Evolutionary conservation across 169 alveolate species (phyloP), one percentile per base, ranked within the genome.

Genomic region (Ichthyophthirius multifiliis): DNA sequence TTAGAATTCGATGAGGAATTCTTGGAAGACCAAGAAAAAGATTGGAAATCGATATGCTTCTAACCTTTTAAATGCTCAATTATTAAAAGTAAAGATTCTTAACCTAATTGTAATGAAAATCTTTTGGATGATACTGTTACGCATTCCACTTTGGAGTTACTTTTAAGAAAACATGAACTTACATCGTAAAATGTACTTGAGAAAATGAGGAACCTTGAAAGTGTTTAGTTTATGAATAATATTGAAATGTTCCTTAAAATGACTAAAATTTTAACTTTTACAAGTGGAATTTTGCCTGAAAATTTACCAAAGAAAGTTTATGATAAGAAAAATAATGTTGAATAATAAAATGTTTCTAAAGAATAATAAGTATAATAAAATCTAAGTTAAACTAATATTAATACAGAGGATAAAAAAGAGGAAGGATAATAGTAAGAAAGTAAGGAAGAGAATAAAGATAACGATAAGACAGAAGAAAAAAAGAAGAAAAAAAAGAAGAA

Each of bases 1-100:
- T 79, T 80, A 9, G 94, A 90, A 73, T 85, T 63, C 65, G 94
- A 90, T 64, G 84, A 90, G 71, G 90, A 85, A 67, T 78, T 80
- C 84, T 84, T 82, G 13, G 86, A 90, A 48, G 89, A 90, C 48
- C 76, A 90, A 55, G 94, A 90, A 45, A 83, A 86, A 23, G 94
- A 90, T 78, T 90, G 94, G 94, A 83, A 75, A 67, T 83, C 89
- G 20, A 41, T 82, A 13, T 79, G 80, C 75, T 90, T 89, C 90
- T 83, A 82, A 77, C 79, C 87, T n/a, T 82, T 84, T 43, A 90
- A 90, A 83, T 76, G 83, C 75, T 82, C 87, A 32, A 71, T 71
- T 20, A 80, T 90, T 16, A 46, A 71, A 30, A 78, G 82, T 31
- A 64, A 74, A 30, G 90, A 86, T 65, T 76, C 78, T 10, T 65